Base-by-base conservation (phyloP, 148 eudicot genomes). In the Simmondsia chinensis region DNA sequence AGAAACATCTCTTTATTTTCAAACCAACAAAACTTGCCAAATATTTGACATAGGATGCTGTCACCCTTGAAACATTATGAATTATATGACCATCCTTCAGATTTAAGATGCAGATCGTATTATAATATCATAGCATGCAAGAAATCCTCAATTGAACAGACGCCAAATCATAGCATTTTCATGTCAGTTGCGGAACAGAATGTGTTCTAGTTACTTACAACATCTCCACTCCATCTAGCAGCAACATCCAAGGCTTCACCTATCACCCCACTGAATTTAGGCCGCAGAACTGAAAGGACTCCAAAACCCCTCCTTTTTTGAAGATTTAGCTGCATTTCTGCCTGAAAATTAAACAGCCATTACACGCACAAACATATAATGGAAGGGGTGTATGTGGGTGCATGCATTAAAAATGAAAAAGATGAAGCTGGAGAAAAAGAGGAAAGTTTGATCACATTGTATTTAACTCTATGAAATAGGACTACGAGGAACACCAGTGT, bases 181-280 rank as follows among this genome's bases (percentile, higher is more conserved):
- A 17, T 10, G 35, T 35, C 40, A 35, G 15, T 54, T 5, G 38
- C 21, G 27, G 17, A 49, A 6, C 13, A 30, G 28, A 22, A 56
- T 21, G 14, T 14, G 26, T 20, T 32, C 13, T 12, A 48, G 53
- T 47, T 57, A 79, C 93, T 71, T 59, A 85, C 97, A 50, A 91
- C 97, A 74, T 91, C 97, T 10, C 97, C 97, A 49, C 95, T 91
- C 97, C 97, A 91, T 72, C 97, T 74, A 53, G 78, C 86, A 72
- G 97, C 95, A 60, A 91, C 82, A 60, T 91, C 97, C 46, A 91
- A 61, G 73, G 95, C 95, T 79, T 91, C 95, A 14, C 97, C 95
- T 57, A 91, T 61, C 16, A 85, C 85, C 29, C 97, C 97, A 33
- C 97, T 91, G 61, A 91, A 82, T 75, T 91, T 91, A 21, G 97